Evolutionary conservation across 257 asterid species (phyloP).

Genomic region (Vinca minor): DNA sequence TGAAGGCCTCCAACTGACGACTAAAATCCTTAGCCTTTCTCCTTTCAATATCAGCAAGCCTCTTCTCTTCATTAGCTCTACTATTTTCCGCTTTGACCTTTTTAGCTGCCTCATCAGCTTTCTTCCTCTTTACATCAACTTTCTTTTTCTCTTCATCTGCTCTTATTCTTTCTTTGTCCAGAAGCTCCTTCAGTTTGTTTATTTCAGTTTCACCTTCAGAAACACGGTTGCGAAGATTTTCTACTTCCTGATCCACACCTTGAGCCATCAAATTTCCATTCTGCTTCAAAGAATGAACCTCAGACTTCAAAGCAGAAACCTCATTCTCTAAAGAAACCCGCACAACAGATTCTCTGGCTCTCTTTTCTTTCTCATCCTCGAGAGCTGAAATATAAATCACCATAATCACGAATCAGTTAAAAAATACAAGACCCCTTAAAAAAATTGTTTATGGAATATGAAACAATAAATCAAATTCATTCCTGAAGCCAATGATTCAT

Average conservation of each 20-base stretch:
- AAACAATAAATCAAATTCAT: not conserved
- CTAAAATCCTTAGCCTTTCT: conserved; percentile 49
- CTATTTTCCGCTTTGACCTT: conserved; percentile 22
- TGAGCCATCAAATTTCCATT: conserved; percentile 25
- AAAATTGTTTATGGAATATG: too few species aligned
- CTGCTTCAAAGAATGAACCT: conserved; percentile 47
- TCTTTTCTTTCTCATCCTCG: conserved; percentile 50
- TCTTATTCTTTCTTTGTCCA: conserved; percentile 43
- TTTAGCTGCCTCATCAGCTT: conserved; percentile 36
- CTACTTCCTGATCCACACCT: conserved; percentile 26
- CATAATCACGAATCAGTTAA: not conserved
- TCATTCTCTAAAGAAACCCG: conserved; percentile 60
- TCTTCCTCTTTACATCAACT: conserved; percentile 42
- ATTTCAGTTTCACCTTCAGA: conserved; percentile 41
- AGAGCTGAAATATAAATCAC: conserved; percentile 28
- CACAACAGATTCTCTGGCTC: conserved; percentile 39
- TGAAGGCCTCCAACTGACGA: conserved; percentile 37
- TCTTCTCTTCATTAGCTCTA: conserved; percentile 30
- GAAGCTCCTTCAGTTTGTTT: conserved; percentile 44
- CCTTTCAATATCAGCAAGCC: conserved; percentile 28
- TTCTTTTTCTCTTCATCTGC: conserved; percentile 33
- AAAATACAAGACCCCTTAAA: not conserved
- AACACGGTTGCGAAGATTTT: conserved; percentile 32
- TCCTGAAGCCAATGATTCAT: too few species aligned
- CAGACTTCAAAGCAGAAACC: conserved; percentile 48